Evolutionary conservation across 129 eudicot species (phyloP), one percentile per base, ranked within the genome.

Genomic region (Pulicaria dysenterica): DNA sequence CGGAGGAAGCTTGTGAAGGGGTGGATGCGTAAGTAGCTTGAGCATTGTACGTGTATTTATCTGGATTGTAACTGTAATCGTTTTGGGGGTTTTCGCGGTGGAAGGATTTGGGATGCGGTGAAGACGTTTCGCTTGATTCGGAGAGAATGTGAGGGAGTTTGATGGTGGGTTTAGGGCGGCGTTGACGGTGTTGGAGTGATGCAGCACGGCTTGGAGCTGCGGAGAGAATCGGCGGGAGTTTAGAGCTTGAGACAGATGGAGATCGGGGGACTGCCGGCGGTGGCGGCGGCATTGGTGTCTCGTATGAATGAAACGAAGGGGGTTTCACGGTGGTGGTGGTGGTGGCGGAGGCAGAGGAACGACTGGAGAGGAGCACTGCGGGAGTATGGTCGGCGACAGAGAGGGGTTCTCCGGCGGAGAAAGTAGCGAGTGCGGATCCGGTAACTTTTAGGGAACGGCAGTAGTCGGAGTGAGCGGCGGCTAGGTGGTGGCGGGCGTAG

Each of bases 381-480:
- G 97, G 98, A 38, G 98, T 80, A 60, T 83, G 81, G 79, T 91
- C 76, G 64, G 93, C 86, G 59, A 94, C 88, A 42, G 91, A 43
- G 73, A 94, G 87, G 39, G 97, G 91, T 59, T 90, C 96, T 6
- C 90, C 94, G 80, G 90, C 77, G 78, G 99, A 91, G 84, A 94
- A 94, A 59, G 69, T 43, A 72, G 85, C 31, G 59, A 94, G 96
- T 11, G 99, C 91, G 64, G 95, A 77, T 76, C 96, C 99, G 51
- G 99, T 94, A 70, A 60, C 0, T 67, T 88, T 93, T 42, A 94
- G 87, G 63, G 97, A 90, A 6, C 88, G 97, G 88, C 91, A 85
- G 91, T 94, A 94, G 84, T 94, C 97, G 82, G 94, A 86, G 86
- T 94, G 99, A 15, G 99, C 97, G 67, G 99, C 96, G 84, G 99